Conservation (phyloP, 306 rosid species). For the Adenanthera pavonina region DNA sequence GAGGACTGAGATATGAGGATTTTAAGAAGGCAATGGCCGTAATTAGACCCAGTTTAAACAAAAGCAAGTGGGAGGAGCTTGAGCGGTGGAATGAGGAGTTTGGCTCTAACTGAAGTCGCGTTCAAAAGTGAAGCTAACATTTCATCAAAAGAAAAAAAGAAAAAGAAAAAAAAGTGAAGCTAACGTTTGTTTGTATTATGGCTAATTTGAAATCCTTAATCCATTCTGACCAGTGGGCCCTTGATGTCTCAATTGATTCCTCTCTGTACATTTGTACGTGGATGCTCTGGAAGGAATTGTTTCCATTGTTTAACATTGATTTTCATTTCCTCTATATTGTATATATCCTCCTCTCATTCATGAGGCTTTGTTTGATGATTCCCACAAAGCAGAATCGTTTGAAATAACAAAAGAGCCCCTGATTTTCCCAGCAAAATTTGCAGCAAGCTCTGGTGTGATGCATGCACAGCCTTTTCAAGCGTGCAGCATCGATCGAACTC, state of each 20-base stretch:
- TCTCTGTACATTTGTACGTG: background rate
- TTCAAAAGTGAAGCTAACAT: slow-evolving; percentile 8
- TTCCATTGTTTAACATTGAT: slow-evolving; percentile 20
- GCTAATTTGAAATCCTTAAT: slow-evolving; percentile 27
- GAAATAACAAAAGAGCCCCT: no score
- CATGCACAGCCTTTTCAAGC: no score
- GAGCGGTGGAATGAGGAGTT: slow-evolving; percentile 86
- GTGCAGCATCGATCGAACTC: no score
- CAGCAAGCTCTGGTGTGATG: no score
- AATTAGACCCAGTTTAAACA: slow-evolving; percentile 90
- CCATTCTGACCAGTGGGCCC: background rate
- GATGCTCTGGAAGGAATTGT: slow-evolving; percentile 27
- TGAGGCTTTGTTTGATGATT: background rate
- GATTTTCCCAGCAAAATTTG: no score
- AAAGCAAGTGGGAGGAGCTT: slow-evolving; percentile 93
- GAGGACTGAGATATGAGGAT: slow-evolving; percentile 78
- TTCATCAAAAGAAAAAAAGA: background rate
- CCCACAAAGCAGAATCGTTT: no score
- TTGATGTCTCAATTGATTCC: slow-evolving; percentile 15
- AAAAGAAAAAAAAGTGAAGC: slow-evolving; percentile 8
- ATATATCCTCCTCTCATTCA: background rate
- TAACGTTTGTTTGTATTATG: slow-evolving; percentile 7
- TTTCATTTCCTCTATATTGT: background rate
- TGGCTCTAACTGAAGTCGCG: slow-evolving; percentile 74
- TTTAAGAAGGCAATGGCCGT: slow-evolving; percentile 80